A percentile compares a stretch with the other conserved stretches of the same genome.
Evolutionary conservation across 129 eudicot genomes (phyloP).

Genomic region (Tagetes patula): DNA sequence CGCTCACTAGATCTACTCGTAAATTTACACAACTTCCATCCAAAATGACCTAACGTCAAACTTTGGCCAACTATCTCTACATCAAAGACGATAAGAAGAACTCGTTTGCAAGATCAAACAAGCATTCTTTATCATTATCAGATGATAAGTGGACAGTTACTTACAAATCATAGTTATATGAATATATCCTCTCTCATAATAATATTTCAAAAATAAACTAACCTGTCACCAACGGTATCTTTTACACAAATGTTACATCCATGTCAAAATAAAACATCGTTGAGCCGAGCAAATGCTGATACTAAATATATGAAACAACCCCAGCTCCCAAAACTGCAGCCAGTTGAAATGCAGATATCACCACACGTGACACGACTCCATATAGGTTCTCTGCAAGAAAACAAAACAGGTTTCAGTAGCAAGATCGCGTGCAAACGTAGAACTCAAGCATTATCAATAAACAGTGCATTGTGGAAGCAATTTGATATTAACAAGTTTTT

Average conservation of each 20-base stretch:
- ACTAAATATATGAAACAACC: background rate
- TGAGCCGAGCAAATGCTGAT: slow-evolving; percentile 18
- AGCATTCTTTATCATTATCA: slow-evolving; percentile 14
- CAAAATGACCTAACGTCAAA: slow-evolving; percentile 3
- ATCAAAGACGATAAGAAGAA: background rate
- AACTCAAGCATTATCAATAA: background rate
- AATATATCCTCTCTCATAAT: slow-evolving; percentile 27
- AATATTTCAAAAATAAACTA: background rate
- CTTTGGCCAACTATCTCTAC: background rate
- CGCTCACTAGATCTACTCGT: no score
- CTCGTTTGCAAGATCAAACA: slow-evolving; percentile 10
- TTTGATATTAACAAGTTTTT: background rate
- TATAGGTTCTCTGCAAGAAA: slow-evolving; percentile 21
- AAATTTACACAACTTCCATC: no score
- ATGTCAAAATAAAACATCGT: slow-evolving; percentile 26
- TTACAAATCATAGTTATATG: slow-evolving; percentile 14
- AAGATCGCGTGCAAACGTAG: background rate
- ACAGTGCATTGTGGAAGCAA: background rate
- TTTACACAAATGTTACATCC: slow-evolving; percentile 35
- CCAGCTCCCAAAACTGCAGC: slow-evolving; percentile 18
- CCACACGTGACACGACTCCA: slow-evolving; percentile 5
- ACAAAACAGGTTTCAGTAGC: background rate
- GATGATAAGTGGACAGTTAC: slow-evolving; percentile 19
- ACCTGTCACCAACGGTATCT: slow-evolving; percentile 23
- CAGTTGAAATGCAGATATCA: slow-evolving; percentile 18